Base-by-base conservation (phyloP, 208 protist species). In the Wallacemonas collosoma region DNA sequence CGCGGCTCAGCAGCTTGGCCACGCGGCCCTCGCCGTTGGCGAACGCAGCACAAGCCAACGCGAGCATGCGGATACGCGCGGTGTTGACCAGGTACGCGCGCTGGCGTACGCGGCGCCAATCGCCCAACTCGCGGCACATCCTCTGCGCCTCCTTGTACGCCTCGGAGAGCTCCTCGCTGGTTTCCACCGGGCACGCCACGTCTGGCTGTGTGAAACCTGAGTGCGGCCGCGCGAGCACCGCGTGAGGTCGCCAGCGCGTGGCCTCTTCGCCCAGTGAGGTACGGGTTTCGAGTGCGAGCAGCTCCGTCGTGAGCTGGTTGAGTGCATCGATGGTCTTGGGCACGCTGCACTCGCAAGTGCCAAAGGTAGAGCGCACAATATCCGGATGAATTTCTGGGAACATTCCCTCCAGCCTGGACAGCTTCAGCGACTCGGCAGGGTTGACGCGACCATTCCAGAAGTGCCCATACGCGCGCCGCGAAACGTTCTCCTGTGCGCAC, bases 91-190 rank as follows among this genome's bases (percentile, higher is more conserved):
- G 54, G 73, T 93, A 95, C 11, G 88, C 86, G 40, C 76, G 73
- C 57, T 90, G 63, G 9, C 90, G 83, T 54, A 91, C 82, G n/a
- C 87, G 86, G 9, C 87, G 76, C 88, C 90, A 95, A 79, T 95
- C 90, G 8, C 86, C 90, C 14, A 81, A 63, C 72, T 78, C 60
- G 38, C 75, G 74, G 14, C 85, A 62, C 66, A 90, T 85, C n/a
- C 53, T 54, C 39, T 82, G 82, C 15, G 78, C 80, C 6, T 70
- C 76, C 35, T 64, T 55, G 61, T 82, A 86, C 39, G 78, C 82
- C 35, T 61, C 65, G 40, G 79, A 45, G 9, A 82, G 72, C 48
- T 83, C 80, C n/a, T 77, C 73, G 11, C 45, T 58, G 36, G 77
- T 80, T 43, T 80, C 62, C 58, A 41, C 57, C 2, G 7, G 45